Percentiles rank a stretch among this genome's conserved stretches.
phyloP scores from a whole-genome alignment of 2,329 filamentous ascomycete species.

The Dactylellina parvicollis region DNA sequence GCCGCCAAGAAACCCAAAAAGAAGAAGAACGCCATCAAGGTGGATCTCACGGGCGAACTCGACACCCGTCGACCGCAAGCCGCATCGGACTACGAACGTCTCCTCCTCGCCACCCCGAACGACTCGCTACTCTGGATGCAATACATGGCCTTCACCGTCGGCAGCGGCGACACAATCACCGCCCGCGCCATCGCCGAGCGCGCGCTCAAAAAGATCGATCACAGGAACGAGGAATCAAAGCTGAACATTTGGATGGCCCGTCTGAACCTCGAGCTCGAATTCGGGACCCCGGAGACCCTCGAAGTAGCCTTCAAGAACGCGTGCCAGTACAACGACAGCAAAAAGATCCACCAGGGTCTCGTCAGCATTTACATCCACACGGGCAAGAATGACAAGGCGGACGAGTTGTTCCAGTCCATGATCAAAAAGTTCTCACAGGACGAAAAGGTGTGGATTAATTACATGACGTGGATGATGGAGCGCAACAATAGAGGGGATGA shows the following conservation, averaged over 20 bases:
- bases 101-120: constrained; percentile 90
- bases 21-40: constrained; percentile 78
- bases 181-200: constrained; percentile 90
- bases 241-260: constrained; percentile 94
- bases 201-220: constrained; percentile 88
- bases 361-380: constrained; percentile 96
- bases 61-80: constrained; percentile 89
- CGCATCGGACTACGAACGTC: constrained; percentile 89
- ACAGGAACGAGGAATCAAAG: constrained; percentile 79
- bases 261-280: constrained; percentile 92
- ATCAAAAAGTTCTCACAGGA: constrained; percentile 86
- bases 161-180: constrained; percentile 86
- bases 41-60: constrained; percentile 91
- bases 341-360: constrained; percentile 87
- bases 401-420: constrained; percentile 84
- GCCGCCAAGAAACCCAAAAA: constrained; percentile 75
- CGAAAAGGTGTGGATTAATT: constrained; percentile 89
- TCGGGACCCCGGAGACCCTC: constrained; percentile 81
- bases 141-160: constrained; percentile 99
- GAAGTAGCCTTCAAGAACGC: constrained; percentile 90
- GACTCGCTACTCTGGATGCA: constrained; percentile 93
- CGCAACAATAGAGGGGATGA: constrained; percentile 74
- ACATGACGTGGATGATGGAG: constrained; percentile 85
- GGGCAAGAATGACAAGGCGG: constrained; percentile 86
- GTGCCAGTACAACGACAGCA: constrained; percentile 90